phyloP scores from a whole-genome alignment of 176 grass and related monocot genomes.

The Carex scoparia region DNA sequence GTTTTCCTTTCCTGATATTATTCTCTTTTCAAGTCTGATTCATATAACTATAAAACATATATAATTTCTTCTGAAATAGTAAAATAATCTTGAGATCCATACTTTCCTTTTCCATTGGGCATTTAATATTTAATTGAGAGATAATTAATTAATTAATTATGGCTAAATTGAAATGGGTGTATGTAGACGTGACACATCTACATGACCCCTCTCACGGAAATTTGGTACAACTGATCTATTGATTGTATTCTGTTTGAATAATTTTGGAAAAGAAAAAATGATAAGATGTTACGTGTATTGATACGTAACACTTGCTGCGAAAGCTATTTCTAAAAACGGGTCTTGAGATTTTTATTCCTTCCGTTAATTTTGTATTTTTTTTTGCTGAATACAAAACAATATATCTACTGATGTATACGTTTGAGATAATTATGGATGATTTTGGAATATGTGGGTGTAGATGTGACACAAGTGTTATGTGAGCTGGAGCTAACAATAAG shows the following conservation, averaged over 20 bases:
- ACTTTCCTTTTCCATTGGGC: background rate
- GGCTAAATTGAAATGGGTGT: background rate
- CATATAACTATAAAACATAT: background rate
- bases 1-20: background rate
- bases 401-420: background rate
- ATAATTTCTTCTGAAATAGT: background rate
- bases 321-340: background rate
- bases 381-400: background rate
- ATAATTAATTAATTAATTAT: background rate
- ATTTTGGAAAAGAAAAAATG: background rate
- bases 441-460: slow-evolving; percentile 36
- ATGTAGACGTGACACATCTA: slow-evolving; percentile 1
- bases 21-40: background rate
- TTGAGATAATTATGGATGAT: background rate
- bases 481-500: slow-evolving; percentile 69
- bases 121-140: background rate
- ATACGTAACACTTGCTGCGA: background rate
- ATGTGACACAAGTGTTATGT: slow-evolving; percentile 58
- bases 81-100: background rate
- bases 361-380: background rate
- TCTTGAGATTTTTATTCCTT: background rate
- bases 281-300: background rate
- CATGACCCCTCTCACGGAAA: background rate
- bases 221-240: background rate
- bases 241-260: background rate